Evolutionary conservation across 1,284 basidiomycete genomes (phyloP).

Genomic region (Naganishia sp.): DNA sequence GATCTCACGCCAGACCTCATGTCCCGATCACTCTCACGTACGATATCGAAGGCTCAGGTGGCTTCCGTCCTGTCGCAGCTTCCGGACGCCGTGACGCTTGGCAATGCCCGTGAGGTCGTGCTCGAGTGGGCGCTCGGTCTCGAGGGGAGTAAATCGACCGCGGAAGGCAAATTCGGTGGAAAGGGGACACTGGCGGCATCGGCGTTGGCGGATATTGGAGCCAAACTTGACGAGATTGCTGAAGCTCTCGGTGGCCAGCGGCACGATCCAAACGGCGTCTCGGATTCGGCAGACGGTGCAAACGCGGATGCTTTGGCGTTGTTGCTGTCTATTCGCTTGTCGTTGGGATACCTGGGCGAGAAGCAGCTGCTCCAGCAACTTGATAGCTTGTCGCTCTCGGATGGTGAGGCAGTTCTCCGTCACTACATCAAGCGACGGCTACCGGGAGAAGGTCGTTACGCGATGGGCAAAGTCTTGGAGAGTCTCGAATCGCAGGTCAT

Average conservation of each 20-base stretch:
- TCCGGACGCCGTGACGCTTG: constrained; percentile 37
- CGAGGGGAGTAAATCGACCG: constrained; percentile 40
- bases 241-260: constrained; percentile 12
- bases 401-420: constrained; percentile 49
- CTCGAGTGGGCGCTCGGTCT: constrained; percentile 49
- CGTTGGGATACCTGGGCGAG: constrained; percentile 50
- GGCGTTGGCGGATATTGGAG: constrained; percentile 47
- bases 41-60: constrained; percentile 39
- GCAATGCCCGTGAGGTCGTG: constrained; percentile 50
- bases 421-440: constrained; percentile 49
- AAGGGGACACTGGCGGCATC: constrained; percentile 50
- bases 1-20: constrained; percentile 47
- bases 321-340: constrained; percentile 50
- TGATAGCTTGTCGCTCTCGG: constrained; percentile 41
- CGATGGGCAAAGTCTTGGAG: constrained; percentile 49
- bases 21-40: constrained; percentile 43
- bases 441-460: constrained; percentile 48
- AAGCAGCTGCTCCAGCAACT: constrained; percentile 47
- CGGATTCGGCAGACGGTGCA: not conserved
- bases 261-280: not conserved
- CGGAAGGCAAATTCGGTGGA: constrained; percentile 39
- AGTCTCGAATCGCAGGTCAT: constrained; percentile 45
- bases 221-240: constrained; percentile 28
- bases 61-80: constrained; percentile 27
- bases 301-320: constrained; percentile 41